phyloP scores from a whole-genome alignment of 1,284 basidiomycete genomes.

The Ustilago hordei region DNA sequence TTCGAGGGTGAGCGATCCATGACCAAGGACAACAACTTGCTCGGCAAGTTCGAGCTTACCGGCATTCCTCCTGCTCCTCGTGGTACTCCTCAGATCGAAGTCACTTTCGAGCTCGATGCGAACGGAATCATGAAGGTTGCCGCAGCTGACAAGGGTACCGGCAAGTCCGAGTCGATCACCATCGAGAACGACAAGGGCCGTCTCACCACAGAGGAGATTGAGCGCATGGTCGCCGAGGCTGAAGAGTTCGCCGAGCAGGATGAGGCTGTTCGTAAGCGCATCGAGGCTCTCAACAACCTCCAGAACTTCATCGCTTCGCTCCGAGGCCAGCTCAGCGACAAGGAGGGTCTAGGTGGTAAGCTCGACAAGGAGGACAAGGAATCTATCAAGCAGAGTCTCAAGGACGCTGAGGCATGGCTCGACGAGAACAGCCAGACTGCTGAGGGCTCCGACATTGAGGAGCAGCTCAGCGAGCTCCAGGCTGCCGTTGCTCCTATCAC shows the following conservation, averaged over 20 bases:
- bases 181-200: constrained; percentile 69
- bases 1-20: constrained; percentile 94
- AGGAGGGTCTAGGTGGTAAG: constrained; percentile 69
- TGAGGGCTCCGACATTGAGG: constrained; percentile 68
- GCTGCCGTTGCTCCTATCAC: constrained; percentile 68
- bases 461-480: constrained; percentile 69
- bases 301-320: constrained; percentile 69
- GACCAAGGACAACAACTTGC: constrained; percentile 97
- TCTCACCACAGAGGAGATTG: constrained; percentile 66
- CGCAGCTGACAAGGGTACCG: constrained; percentile 69
- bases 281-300: constrained; percentile 67
- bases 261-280: constrained; percentile 66
- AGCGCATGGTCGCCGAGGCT: constrained; percentile 68
- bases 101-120: constrained; percentile 69
- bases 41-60: constrained; percentile 95
- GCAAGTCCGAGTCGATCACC: constrained; percentile 67
- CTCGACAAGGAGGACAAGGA: constrained; percentile 69
- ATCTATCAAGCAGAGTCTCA: constrained; percentile 65
- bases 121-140: constrained; percentile 70
- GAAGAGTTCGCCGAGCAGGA: constrained; percentile 69
- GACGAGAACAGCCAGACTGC: constrained; percentile 68
- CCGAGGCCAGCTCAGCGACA: constrained; percentile 66
- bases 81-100: constrained; percentile 76
- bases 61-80: constrained; percentile 93
- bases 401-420: constrained; percentile 68